Evolutionary conservation across 148 eudicot genomes (phyloP), one percentile per base, ranked within the genome.

Genomic region (Silene conica): DNA sequence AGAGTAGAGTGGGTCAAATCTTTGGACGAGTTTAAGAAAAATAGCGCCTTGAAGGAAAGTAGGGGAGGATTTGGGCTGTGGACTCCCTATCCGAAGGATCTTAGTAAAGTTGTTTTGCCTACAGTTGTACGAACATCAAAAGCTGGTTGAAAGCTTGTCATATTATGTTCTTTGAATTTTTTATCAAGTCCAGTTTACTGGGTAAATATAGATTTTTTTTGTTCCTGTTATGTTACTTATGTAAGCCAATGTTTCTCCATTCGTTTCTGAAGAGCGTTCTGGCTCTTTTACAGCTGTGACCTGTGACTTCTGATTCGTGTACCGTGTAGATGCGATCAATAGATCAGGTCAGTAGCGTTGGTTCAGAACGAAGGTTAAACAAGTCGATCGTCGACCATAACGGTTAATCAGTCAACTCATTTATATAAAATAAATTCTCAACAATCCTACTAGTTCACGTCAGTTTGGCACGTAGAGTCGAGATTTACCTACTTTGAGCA

Each of bases 41-140:
- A 88, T 67, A 84, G 83, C 6, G 58, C 77, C 11, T 79, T 92
- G 82, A 90, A 79, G 74, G 99, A 92, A 78, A 90, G 87, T 71
- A 84, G 86, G 74, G 99, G 97, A 71, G 99, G 99, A 41, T 86
- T 90, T n/a, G 99, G 99, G 31, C 71, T 95, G 80, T 95, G 99
- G 99, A 87, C 89, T 69, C 97, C 97, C 67, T 95, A 95, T 74
- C 99, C 97, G 45, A 91, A 81, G 31, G 77, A 95, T 77, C 88
- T 95, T 73, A 73, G 84, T 67, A 85, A 79, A 20, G 96, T 95
- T 77, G 87, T 81, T 46, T 80, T 90, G 81, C 99, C 99, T 41
- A 82, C 83, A 68, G 90, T 92, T 77, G 82, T 82, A 58, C 86
- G 97, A 86, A 85, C 96, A 74, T 95, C 96, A 14, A 95, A 92